phyloP scores from a whole-genome alignment of 768 basidiomycete species.

The Rhodotorula diobovata region DNA sequence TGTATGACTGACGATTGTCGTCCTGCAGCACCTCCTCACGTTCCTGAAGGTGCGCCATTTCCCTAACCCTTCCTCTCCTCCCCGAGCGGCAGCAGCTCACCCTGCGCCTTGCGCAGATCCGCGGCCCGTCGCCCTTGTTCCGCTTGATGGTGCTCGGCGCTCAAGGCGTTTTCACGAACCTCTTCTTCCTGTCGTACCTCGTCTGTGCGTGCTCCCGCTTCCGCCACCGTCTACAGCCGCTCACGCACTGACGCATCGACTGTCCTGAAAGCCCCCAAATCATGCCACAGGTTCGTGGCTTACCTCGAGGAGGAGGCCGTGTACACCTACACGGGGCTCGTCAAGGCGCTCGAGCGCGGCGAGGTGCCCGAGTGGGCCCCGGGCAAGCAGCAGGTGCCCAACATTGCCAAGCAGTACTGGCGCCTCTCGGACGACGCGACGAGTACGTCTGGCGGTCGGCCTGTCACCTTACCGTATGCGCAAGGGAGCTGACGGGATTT shows the following conservation, averaged over 20 bases:
- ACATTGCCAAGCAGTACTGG: constrained; percentile 94
- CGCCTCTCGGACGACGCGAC: constrained; percentile 66
- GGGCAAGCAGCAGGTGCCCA: constrained; percentile 56
- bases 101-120: constrained; percentile 48
- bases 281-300: constrained; percentile 42
- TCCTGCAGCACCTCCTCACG: constrained; percentile 57
- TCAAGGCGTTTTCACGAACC: constrained; percentile 61
- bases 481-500: background rate
- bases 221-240: background rate
- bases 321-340: constrained; percentile 59
- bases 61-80: no score
- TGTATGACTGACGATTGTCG: background rate
- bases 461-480: no score
- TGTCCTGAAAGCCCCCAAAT: constrained; percentile 38
- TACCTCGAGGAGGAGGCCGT: constrained; percentile 26
- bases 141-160: constrained; percentile 77
- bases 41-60: constrained; percentile 65
- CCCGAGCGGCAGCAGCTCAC: no score
- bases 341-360: constrained; percentile 75
- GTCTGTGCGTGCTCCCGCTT: constrained; percentile 44
- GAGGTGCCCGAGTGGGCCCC: constrained; percentile 68
- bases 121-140: constrained; percentile 72
- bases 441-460: constrained; percentile 28
- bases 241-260: background rate
- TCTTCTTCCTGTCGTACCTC: constrained; percentile 65